A percentile compares a stretch with the other conserved stretches of the same genome.
phyloP scores from a whole-genome alignment of 139 green algal genomes.

The Coelastrella sp. region DNA sequence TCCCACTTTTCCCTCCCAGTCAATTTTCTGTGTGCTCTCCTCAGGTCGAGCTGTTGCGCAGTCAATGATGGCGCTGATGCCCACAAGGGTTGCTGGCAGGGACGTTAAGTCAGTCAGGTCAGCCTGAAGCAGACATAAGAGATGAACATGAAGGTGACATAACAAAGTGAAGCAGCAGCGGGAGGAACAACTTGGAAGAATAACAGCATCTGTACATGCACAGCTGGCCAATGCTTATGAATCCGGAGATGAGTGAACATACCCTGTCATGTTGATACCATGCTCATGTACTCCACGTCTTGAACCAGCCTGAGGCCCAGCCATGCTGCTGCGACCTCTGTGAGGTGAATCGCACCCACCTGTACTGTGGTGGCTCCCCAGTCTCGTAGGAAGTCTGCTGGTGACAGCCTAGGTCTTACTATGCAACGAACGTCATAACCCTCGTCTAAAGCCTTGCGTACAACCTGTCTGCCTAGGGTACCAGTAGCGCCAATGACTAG shows the following conservation, averaged over 20 bases:
- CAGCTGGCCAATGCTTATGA: not conserved
- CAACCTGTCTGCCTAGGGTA: conserved; percentile 96
- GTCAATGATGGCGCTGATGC: conserved; percentile 96
- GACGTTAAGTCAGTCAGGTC: conserved; percentile 94
- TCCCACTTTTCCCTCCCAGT: conserved; percentile 99
- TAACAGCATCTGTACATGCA: not conserved
- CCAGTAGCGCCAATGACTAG: conserved; percentile 97
- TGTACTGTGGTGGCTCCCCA: conserved; percentile 88
- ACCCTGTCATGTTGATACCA: too few species aligned
- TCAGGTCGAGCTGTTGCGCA: conserved; percentile 97
- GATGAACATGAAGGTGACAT: not conserved
- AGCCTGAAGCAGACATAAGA: conserved; percentile 64
- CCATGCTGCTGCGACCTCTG: not conserved
- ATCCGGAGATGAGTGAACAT: not conserved
- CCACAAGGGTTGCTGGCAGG: conserved; percentile 96
- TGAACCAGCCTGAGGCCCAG: too few species aligned
- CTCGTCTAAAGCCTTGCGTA: conserved; percentile 95
- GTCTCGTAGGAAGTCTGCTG: conserved; percentile 98
- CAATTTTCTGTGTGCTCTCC: conserved; percentile 90
- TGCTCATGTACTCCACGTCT: not conserved
- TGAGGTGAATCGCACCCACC: conserved; percentile 46
- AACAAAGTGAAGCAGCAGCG: not conserved
- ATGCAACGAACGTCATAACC: conserved; percentile 98
- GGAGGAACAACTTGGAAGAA: not conserved
- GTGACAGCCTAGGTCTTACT: conserved; percentile 90